A percentile compares a stretch with the other conserved stretches of the same genome.
These are phyloP conservation scores for Phialemoniopsis sp. DNA, from an alignment of 2,329 filamentous ascomycete genomes.

Conservation along the genomic window DNA sequence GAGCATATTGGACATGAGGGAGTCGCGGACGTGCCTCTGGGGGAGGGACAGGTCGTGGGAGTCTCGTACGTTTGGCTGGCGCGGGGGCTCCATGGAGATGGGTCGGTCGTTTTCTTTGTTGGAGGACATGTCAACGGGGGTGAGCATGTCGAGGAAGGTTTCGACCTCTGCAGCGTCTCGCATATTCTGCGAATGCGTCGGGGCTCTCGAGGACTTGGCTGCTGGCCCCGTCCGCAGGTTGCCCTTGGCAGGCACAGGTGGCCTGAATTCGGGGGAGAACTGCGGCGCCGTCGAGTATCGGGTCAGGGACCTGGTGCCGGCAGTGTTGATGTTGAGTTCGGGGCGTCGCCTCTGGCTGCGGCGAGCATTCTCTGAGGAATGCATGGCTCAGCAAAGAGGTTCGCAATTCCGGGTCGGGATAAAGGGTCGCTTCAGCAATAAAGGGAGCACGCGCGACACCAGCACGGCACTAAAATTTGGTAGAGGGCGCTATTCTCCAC, in stretches of 20 bases:
- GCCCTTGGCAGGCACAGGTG: slow-evolving; percentile 18
- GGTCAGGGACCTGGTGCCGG: slow-evolving; percentile 9
- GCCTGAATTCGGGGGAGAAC: slow-evolving; percentile 19
- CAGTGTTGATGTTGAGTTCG: slow-evolving; percentile 30
- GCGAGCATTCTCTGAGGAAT: slow-evolving; percentile 5
- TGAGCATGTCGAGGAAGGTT: slow-evolving; percentile 31
- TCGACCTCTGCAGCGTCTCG: slow-evolving; percentile 24
- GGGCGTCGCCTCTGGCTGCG: slow-evolving; percentile 21
- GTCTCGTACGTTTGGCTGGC: slow-evolving; percentile 41
- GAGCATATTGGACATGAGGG: slow-evolving; percentile 93
- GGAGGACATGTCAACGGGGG: slow-evolving; percentile 29
- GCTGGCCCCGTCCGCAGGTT: slow-evolving; percentile 19
- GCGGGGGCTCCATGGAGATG: slow-evolving; percentile 13
- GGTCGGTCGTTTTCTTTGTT: slow-evolving; percentile 24
- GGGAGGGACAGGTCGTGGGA: slow-evolving; percentile 85
- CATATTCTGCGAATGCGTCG: slow-evolving; percentile 11
- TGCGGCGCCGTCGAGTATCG: slow-evolving; percentile 16
- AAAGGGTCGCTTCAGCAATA: no score
- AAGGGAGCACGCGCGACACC: no score
- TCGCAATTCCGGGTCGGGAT: no score
- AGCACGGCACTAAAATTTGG: no score
- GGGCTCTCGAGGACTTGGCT: slow-evolving; percentile 5
- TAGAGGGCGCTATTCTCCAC: no score
- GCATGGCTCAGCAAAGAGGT: not conserved
- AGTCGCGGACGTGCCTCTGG: slow-evolving; percentile 74